A percentile compares a stretch with the other conserved stretches of the same genome.
Conservation (phyloP, 441 rosid species). For the Erysimum pusillum region DNA sequence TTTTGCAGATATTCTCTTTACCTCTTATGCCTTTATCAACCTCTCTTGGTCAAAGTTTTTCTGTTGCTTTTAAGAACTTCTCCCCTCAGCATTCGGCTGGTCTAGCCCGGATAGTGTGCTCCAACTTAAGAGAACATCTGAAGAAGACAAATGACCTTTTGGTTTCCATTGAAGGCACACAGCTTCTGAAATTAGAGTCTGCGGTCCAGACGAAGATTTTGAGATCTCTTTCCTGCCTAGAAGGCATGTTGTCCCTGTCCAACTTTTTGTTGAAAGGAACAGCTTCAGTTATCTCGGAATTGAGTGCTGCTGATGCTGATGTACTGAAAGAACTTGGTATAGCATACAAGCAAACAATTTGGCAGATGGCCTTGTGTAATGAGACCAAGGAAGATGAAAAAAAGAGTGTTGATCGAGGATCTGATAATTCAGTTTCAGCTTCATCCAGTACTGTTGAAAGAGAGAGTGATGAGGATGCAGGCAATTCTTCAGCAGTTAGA, state of each 20-base stretch:
- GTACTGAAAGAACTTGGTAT: conserved; percentile 86
- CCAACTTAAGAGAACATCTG: conserved; percentile 78
- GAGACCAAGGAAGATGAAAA: conserved; percentile 84
- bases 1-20: conserved; percentile 77
- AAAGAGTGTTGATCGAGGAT: conserved; percentile 61
- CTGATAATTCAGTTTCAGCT: conserved; percentile 66
- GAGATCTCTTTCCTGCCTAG: conserved; percentile 81
- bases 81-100: conserved; percentile 90
- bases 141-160: conserved; percentile 68
- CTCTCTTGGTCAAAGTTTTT: conserved; percentile 82
- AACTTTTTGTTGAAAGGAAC: conserved; percentile 88
- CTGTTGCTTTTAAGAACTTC: conserved; percentile 92
- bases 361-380: conserved; percentile 86
- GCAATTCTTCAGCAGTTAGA: conserved; percentile 69
- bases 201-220: conserved; percentile 64
- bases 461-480: conserved; percentile 86
- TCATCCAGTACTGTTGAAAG: conserved; percentile 78
- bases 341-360: conserved; percentile 75
- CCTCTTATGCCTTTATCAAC: conserved; percentile 87
- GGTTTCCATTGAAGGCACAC: conserved; percentile 67
- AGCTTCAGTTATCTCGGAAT: conserved; percentile 75
- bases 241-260: conserved; percentile 80
- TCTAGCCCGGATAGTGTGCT: conserved; percentile 84
- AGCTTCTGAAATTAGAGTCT: conserved; percentile 68
- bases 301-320: conserved; percentile 94